Evolutionary conservation across 1,139 yeast species (phyloP), one percentile per base, ranked within the genome.

Genomic region (Hansenula lynferdii): DNA sequence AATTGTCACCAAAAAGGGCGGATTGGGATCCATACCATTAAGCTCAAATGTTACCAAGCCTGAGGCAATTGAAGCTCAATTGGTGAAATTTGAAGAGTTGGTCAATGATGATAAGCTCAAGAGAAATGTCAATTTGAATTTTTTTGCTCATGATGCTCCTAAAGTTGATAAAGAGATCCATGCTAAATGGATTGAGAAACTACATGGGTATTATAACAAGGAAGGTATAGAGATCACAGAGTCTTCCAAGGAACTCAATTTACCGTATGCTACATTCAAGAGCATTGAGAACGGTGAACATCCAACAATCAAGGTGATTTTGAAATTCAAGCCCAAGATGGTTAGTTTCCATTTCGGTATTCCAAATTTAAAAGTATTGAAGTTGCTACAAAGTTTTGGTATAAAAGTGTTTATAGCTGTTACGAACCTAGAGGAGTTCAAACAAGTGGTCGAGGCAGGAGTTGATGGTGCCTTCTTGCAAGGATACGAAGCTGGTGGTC

Each of bases 401-500:
- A 61, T 65, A 6, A 36, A 56, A 31, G 63, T 72, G 1, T 64
- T 70, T 47, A 69, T 62, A 1, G 52, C 68, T 8, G 71, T 66
- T 0, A 73, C 78, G 0, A 66, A 67, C 4, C 47, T 66, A 0
- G 47, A 50, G 3, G 79, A 74, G 48, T 71, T 69, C 0, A 30
- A 48, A 15, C 34, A 48, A 12, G 47, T 61, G 7, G 20, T 56
- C 5, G 54, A 53, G 0, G 32, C 45, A 1, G 62, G 60, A 0
- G 61, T 64, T 9, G 71, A 70, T 47, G 77, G 73, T 4, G 53
- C 72, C 6, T 56, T 70, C 4, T 56, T 66, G 25, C 80, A 74
- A 53, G 78, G 79, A 0, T 66, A 61, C 50, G 78, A 72, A 49
- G 79, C 79, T 3, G 79, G 79, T 31, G 79, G 79, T 0, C 79